These are phyloP conservation scores for Fistulinella prunicolor DNA, from an alignment of 768 basidiomycete species.

Conservation along the genomic window DNA sequence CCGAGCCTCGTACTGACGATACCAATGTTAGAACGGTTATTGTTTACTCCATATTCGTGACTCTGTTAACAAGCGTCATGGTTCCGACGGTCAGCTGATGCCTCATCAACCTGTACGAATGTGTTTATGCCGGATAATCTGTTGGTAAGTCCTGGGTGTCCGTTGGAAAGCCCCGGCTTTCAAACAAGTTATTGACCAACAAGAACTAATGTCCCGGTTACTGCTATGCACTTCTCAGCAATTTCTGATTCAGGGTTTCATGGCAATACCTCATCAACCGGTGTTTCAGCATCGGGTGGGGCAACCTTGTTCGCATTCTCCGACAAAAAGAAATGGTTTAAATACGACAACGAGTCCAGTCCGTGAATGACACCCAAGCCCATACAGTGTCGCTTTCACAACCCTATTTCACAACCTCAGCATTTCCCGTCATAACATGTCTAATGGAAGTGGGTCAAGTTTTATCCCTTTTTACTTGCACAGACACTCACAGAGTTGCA, in stretches of 20 bases:
- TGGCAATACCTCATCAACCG: neutral
- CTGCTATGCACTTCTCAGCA: neutral
- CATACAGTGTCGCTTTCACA: neutral
- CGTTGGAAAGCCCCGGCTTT: slow-evolving; percentile 14
- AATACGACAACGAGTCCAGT: slow-evolving; percentile 16
- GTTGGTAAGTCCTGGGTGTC: slow-evolving; percentile 3
- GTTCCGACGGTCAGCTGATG: slow-evolving; percentile 3
- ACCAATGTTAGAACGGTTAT: neutral
- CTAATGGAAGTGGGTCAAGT: slow-evolving; percentile 17
- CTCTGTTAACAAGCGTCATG: neutral
- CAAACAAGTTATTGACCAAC: slow-evolving; percentile 20
- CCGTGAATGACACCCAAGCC: neutral
- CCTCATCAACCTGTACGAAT: neutral
- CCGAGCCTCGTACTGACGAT: neutral
- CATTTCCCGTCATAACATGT: slow-evolving; percentile 14
- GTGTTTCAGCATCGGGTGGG: slow-evolving; percentile 1
- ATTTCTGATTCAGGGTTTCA: slow-evolving; percentile 5
- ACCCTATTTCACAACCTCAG: neutral
- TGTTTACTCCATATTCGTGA: slow-evolving; percentile 1
- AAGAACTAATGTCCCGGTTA: neutral
- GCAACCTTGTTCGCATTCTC: slow-evolving; percentile 4
- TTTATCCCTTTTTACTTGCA: neutral
- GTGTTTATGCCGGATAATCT: neutral
- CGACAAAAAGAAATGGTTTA: slow-evolving; percentile 16
- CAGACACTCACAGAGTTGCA: slow-evolving; percentile 18